Percentiles rank a stretch among this genome's conserved stretches.
Evolutionary conservation across 176 grass and related monocot genomes (phyloP).

Genomic region (Hordeum marinum): DNA sequence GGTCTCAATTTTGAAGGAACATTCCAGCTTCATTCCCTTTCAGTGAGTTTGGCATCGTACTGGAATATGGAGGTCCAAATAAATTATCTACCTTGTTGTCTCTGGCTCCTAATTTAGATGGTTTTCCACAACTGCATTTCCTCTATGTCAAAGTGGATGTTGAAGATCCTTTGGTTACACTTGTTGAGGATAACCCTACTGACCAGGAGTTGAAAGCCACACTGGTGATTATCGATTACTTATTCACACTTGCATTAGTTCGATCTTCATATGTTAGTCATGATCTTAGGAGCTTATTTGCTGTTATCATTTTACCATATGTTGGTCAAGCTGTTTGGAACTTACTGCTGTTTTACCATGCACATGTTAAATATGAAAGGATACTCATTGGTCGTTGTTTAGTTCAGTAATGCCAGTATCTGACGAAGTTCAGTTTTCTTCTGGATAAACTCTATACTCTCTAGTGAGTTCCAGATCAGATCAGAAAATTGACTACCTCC

Average conservation of each 20-base stretch:
- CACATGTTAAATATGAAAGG: not conserved
- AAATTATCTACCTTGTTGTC: conserved; percentile 64
- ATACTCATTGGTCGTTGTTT: not conserved
- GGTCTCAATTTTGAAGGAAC: conserved; percentile 40
- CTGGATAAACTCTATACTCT: not conserved
- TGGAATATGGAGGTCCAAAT: conserved; percentile 72
- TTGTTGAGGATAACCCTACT: conserved; percentile 40
- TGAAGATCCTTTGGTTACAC: conserved; percentile 26
- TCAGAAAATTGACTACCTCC: not conserved
- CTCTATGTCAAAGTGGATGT: conserved; percentile 48
- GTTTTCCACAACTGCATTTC: conserved; percentile 66
- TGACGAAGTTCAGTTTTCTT: not conserved
- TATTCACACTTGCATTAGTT: conserved; percentile 4
- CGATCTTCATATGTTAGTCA: not conserved
- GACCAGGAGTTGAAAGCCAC: conserved; percentile 34
- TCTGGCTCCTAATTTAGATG: conserved; percentile 45
- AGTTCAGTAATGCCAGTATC: not conserved
- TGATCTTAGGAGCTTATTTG: conserved; percentile 4
- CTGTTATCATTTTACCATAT: conserved; percentile 7
- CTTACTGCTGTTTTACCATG: not conserved
- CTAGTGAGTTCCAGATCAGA: not conserved
- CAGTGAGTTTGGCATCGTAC: conserved; percentile 44
- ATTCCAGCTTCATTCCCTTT: conserved; percentile 66
- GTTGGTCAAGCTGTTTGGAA: conserved; percentile 5
- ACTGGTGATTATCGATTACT: conserved; percentile 35